phyloP scores from a whole-genome alignment of 805 yeast species.

The Candida namnaoensis region DNA sequence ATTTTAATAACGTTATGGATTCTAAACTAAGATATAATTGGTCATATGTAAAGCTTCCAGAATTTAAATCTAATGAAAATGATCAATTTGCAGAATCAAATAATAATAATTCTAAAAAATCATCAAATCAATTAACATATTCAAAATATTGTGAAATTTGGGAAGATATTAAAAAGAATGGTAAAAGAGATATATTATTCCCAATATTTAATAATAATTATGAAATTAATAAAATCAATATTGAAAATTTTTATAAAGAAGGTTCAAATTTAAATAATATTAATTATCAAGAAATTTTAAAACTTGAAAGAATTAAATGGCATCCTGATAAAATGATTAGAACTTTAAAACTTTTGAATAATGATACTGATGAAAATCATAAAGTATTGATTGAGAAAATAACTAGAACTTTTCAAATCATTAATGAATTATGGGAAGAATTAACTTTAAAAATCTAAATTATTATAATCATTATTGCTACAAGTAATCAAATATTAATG shows the following conservation, averaged over 20 bases:
- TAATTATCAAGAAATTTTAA: constrained; percentile 16
- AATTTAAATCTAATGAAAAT: constrained; percentile 1
- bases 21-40: constrained; percentile 6
- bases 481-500: too few species aligned
- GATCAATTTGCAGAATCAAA: not conserved
- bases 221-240: constrained; percentile 11
- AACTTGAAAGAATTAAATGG: constrained; percentile 53
- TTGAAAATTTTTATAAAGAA: constrained; percentile 9
- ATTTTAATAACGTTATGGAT: too few species aligned
- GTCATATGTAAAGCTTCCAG: constrained; percentile 13
- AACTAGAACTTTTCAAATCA: constrained; percentile 32
- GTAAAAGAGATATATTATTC: constrained; percentile 11
- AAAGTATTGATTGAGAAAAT: constrained; percentile 15
- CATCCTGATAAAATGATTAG: constrained; percentile 59
- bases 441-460: too few species aligned
- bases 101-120: constrained; percentile 1
- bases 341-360: constrained; percentile 15
- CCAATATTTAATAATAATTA: constrained; percentile 23
- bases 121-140: constrained; percentile 3
- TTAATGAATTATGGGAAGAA: constrained; percentile 32
- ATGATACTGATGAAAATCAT: constrained; percentile 1
- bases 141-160: constrained; percentile 19
- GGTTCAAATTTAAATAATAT: constrained; percentile 1
- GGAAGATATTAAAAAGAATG: constrained; percentile 10
- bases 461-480: too few species aligned